Evolutionary conservation across 2,329 filamentous ascomycete species (phyloP).

Genomic region (Trichoderma breve): DNA sequence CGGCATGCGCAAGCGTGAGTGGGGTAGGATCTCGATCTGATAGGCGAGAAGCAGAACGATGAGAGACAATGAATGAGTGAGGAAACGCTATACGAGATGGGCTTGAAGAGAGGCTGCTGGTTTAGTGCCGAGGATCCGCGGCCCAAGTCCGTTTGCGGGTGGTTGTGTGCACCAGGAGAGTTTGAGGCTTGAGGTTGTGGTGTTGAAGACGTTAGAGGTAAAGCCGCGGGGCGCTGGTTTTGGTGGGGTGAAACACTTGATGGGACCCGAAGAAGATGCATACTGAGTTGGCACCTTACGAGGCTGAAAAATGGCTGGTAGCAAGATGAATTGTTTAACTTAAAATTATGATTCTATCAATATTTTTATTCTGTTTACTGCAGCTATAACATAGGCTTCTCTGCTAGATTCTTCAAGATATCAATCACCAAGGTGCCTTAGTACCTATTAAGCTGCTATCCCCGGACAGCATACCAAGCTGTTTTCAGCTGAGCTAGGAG

Average conservation of each 20-base stretch:
- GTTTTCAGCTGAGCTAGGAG: neutral
- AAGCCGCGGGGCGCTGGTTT: conserved; percentile 3
- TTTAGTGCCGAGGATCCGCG: neutral
- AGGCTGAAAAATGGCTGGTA: neutral
- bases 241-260: neutral
- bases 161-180: conserved; percentile 15
- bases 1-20: conserved; percentile 8
- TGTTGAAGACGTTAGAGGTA: neutral
- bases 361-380: neutral
- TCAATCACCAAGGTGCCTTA: neutral
- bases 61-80: neutral
- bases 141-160: neutral
- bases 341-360: neutral
- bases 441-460: neutral
- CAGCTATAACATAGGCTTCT: neutral
- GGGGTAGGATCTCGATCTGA: conserved; percentile 18
- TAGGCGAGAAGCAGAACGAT: conserved; percentile 4
- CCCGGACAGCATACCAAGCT: neutral
- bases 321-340: neutral
- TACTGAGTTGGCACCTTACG: neutral
- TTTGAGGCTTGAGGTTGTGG: conserved; percentile 18
- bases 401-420: neutral
- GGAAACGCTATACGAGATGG: neutral
- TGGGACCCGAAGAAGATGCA: neutral
- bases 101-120: neutral